phyloP scores from a whole-genome alignment of 345 rosid species.

The Kandelia obovata region DNA sequence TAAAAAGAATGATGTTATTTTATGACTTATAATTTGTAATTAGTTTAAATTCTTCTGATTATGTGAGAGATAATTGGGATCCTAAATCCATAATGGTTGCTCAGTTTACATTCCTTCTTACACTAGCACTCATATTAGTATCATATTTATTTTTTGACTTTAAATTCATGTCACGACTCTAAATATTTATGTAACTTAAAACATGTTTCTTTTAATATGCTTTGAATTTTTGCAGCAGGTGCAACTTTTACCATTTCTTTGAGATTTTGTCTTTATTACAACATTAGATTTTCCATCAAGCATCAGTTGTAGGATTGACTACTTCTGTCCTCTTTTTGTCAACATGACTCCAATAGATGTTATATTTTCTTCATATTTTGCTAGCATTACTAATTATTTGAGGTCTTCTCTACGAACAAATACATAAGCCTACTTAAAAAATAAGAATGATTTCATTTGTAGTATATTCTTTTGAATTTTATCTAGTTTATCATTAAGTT shows the following conservation, averaged over 20 bases:
- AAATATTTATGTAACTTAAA: background rate
- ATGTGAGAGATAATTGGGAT: accelerated
- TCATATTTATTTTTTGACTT: background rate
- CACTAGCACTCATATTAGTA: accelerated
- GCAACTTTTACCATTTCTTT: background rate
- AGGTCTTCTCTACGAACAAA: background rate
- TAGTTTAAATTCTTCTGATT: background rate
- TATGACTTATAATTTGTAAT: background rate
- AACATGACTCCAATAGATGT: background rate
- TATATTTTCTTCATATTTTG: background rate
- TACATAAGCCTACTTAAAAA: background rate
- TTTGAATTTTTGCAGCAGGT: background rate
- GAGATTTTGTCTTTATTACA: background rate
- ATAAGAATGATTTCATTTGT: background rate
- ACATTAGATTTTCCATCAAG: background rate
- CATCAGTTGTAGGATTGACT: background rate
- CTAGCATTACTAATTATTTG: background rate
- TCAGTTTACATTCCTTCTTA: too few relatives aligned
- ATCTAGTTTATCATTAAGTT: background rate
- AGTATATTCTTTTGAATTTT: background rate
- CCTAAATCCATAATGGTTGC: background rate
- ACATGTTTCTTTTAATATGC: background rate
- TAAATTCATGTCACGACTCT: background rate
- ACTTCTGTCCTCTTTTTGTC: background rate
- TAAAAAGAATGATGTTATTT: background rate